Conservation (phyloP, 129 eudicot species). For the Deinandra increscens region DNA sequence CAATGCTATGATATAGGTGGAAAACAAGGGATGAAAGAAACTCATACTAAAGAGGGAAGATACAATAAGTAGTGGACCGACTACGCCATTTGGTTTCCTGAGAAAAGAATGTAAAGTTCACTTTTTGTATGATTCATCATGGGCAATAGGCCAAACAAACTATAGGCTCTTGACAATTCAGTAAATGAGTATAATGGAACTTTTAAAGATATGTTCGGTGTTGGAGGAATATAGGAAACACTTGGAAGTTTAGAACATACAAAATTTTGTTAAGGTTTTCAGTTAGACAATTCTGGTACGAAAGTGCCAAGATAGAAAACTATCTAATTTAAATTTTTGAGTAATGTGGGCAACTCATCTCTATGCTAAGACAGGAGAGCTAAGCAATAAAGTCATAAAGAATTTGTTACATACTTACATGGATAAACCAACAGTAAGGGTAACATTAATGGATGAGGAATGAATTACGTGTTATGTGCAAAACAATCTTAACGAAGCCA, state of each 20-base stretch:
- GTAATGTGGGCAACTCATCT: background rate
- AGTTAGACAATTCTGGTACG: background rate
- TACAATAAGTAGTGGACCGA: background rate
- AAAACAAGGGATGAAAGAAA: background rate
- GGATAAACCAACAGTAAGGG: background rate
- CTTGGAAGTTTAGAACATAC: background rate
- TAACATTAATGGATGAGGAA: background rate
- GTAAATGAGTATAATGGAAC: background rate
- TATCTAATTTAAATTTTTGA: background rate
- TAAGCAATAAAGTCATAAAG: background rate
- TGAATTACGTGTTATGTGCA: background rate
- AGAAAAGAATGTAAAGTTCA: background rate
- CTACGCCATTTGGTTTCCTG: background rate
- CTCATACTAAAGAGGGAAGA: no score
- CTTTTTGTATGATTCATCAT: background rate
- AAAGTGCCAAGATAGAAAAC: background rate
- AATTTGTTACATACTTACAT: slow-evolving; percentile 1
- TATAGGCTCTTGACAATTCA: background rate
- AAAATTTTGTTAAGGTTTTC: background rate
- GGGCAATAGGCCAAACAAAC: slow-evolving; percentile 9
- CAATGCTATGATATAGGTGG: no score
- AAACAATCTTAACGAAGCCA: background rate
- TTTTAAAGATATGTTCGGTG: background rate
- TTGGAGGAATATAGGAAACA: background rate
- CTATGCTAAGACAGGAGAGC: background rate